phyloP scores from a whole-genome alignment of 1,284 basidiomycete genomes.

The Ganoderma boninense region DNA sequence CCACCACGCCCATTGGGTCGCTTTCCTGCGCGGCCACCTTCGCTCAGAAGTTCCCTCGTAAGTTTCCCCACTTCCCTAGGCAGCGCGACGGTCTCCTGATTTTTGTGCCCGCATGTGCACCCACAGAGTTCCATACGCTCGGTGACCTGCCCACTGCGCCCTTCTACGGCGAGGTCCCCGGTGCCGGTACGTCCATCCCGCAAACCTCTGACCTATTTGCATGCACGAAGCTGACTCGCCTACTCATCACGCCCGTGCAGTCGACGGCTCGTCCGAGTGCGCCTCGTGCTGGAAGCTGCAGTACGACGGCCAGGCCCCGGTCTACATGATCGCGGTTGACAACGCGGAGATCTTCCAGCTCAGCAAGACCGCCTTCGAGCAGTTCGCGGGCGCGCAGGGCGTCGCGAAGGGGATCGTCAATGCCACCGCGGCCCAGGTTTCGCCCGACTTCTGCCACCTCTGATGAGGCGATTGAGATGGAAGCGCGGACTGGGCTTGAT shows the following conservation, averaged over 20 bases:
- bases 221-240: neutral
- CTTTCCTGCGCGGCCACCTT: conserved; percentile 1
- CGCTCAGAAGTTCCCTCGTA: conserved; percentile 1
- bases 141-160: neutral
- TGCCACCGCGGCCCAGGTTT: neutral
- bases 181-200: neutral
- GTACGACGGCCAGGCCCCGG: neutral
- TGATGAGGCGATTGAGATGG: neutral
- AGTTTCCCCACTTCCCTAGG: neutral
- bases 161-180: conserved; percentile 6
- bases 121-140: conserved; percentile 4
- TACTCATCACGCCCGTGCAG: neutral
- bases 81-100: neutral
- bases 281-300: conserved; percentile 1
- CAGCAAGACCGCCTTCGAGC: conserved; percentile 1
- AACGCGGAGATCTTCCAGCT: conserved; percentile 6
- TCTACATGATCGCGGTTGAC: conserved; percentile 6
- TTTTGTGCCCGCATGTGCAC: neutral
- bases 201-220: too few relatives aligned
- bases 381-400: conserved; percentile 3
- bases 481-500: neutral
- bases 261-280: conserved; percentile 6
- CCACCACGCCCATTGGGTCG: neutral
- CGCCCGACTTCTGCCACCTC: conserved; percentile 1
- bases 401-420: neutral